Base-by-base conservation (phyloP, 768 basidiomycete genomes). In the Boletus speciosus region DNA sequence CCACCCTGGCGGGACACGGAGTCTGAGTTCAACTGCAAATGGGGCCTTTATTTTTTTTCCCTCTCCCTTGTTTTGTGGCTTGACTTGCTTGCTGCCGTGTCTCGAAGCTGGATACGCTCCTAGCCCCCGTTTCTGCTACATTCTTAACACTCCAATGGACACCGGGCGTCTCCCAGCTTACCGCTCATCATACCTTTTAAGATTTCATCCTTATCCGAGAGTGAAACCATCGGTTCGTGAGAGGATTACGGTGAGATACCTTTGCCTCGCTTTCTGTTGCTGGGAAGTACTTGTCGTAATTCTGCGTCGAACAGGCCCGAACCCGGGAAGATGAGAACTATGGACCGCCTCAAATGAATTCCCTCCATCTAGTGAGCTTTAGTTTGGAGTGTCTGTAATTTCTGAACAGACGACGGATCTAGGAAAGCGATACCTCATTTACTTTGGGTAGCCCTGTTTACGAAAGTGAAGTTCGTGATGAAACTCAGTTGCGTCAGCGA, bases 131-230 rank as follows among this genome's bases (percentile, higher is more conserved):
- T 41, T 43, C 29, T 53, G 5, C 44, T 42, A 29, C 32, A 15
- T 39, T 47, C 29, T 43, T 14, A 16, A 43, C 32, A 25, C 31
- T 37, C 29, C 10, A 29, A 64, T 71, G 64, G 64, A 68, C 38
- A 34, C 47, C 0, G 38, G 41, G 0, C 40, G 57, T 0, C 54
- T 69, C 0, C 70, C 68, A 0, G 46, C 61, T 37, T 69, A 70
- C 45, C 63, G 68, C 12, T 68, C 66, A 2, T 70, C 68, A 0
- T 58, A 71, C 34, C 43, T 71, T 6, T 41, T 66, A 27, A 53
- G 68, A 19, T 71, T 56, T 21, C 67, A 68, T 51, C 67, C 67
- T 34, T 68, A 68, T 53, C 67, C 67, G 40, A 66, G 69, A 36
- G 41, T 45, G 31, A 63, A 59, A 23, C 49, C 36, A 2, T 63